Conservation (phyloP, 176 grass and related monocot species). For the Raddia distichophylla region DNA sequence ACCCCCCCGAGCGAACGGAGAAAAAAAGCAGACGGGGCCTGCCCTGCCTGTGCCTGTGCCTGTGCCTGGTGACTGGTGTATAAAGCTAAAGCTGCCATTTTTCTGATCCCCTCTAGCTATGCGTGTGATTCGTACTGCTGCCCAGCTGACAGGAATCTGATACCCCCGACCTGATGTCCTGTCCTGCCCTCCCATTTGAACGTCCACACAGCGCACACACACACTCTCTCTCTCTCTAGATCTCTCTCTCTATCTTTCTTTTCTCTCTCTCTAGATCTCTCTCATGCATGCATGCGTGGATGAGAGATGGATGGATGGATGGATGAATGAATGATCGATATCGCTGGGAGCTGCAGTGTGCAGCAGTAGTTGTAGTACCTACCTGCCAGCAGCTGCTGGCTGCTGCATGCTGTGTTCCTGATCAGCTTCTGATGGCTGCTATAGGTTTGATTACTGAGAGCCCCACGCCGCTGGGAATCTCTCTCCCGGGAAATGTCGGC, state of each 20-base stretch:
- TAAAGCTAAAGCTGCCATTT: conserved; percentile 66
- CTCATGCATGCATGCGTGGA: neutral
- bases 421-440: neutral
- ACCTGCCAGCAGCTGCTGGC: too few relatives aligned
- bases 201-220: conserved; percentile 7
- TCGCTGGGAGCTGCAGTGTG: neutral
- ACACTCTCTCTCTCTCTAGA: neutral
- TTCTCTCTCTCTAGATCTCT: neutral
- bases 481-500: neutral
- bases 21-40: neutral
- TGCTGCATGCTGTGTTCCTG: neutral
- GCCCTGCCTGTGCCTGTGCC: too few relatives aligned
- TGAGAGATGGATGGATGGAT: neutral
- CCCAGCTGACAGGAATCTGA: conserved; percentile 68
- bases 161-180: conserved; percentile 55
- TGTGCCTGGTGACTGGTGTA: conserved; percentile 24
- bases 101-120: conserved; percentile 48
- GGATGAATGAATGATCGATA: neutral
- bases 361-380: too few relatives aligned
- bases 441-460: conserved; percentile 9
- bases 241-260: conserved; percentile 4
- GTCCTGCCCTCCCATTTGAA: conserved; percentile 33
- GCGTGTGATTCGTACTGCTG: conserved; percentile 59
- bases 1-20: neutral
- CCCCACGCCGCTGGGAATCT: conserved; percentile 14